These are phyloP conservation scores for Hypericum perforatum DNA, from an alignment of 345 rosid genomes.

Conservation along the genomic window DNA sequence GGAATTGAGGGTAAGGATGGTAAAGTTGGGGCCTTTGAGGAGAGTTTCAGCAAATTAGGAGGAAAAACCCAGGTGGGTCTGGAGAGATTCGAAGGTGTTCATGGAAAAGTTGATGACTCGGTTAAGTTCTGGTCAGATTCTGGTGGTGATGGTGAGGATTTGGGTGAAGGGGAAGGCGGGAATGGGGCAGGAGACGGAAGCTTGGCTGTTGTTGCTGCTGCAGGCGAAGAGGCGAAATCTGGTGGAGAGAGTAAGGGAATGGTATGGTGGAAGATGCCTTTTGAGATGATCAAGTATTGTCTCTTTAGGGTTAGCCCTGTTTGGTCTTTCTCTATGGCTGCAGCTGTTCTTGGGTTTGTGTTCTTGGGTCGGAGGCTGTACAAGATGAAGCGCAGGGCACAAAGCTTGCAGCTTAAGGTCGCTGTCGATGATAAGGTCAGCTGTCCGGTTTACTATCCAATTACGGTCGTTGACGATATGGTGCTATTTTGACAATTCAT, in stretches of 20 bases:
- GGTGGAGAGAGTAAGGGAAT: conserved; percentile 5
- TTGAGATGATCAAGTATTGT: conserved; percentile 67
- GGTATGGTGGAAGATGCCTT: conserved; percentile 88
- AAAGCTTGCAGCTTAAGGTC: conserved; percentile 69
- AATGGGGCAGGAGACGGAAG: neutral
- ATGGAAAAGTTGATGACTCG: conserved; percentile 11
- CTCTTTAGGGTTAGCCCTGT: conserved; percentile 62
- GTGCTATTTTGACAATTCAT: neutral
- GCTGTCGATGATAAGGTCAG: conserved; percentile 81
- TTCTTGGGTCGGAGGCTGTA: conserved; percentile 70
- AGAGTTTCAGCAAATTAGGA: too few species aligned
- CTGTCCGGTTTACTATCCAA: conserved; percentile 6
- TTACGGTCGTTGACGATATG: conserved; percentile 4
- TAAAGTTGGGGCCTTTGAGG: too few species aligned
- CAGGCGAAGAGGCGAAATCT: conserved; percentile 23
- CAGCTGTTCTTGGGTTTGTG: conserved; percentile 75
- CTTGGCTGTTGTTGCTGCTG: conserved; percentile 18
- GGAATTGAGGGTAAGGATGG: too few species aligned
- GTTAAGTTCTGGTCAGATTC: conserved; percentile 26
- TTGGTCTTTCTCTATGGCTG: conserved; percentile 89
- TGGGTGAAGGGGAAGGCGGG: conserved; percentile 2
- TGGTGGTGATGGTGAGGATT: conserved; percentile 13
- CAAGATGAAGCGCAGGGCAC: conserved; percentile 68
- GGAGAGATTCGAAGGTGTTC: too few species aligned
- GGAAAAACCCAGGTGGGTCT: too few species aligned